Percentiles rank a stretch among this genome's conserved stretches.
phyloP scores from a whole-genome alignment of 2,329 filamentous ascomycete species.

The Scedosporium boydii region DNA sequence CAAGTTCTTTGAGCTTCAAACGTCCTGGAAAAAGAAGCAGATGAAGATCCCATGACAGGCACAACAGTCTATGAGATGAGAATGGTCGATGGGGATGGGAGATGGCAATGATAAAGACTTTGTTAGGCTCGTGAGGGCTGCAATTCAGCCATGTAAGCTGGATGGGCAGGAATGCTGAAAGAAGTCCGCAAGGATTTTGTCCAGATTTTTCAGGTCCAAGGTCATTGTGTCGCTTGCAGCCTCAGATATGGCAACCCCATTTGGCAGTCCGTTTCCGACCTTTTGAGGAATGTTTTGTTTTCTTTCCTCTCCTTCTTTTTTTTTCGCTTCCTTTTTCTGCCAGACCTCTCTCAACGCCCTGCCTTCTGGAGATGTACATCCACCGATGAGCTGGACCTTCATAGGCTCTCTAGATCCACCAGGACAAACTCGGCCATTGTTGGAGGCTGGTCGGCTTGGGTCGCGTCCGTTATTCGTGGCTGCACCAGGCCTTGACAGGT shows the following conservation, averaged over 20 bases:
- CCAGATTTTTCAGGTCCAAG: neutral
- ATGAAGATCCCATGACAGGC: conserved; percentile 4
- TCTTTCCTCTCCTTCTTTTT: neutral
- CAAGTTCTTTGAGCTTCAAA: neutral
- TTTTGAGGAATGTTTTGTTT: neutral
- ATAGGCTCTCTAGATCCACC: neutral
- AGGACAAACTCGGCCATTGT: neutral
- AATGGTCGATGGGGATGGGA: neutral
- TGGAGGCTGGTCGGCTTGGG: neutral
- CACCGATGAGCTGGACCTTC: neutral
- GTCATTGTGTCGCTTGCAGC: neutral
- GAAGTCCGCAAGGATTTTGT: neutral
- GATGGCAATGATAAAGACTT: neutral
- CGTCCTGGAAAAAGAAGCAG: neutral
- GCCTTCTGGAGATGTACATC: neutral
- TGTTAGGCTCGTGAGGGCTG: neutral
- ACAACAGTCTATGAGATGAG: neutral
- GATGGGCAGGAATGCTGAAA: neutral
- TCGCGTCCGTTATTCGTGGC: neutral
- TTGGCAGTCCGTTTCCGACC: neutral
- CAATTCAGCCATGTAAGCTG: neutral
- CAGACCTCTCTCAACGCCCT: neutral
- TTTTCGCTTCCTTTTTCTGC: neutral
- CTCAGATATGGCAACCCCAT: neutral
- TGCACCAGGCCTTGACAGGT: neutral